Base-by-base conservation (phyloP, 345 rosid genomes). In the Linum trigynum region DNA sequence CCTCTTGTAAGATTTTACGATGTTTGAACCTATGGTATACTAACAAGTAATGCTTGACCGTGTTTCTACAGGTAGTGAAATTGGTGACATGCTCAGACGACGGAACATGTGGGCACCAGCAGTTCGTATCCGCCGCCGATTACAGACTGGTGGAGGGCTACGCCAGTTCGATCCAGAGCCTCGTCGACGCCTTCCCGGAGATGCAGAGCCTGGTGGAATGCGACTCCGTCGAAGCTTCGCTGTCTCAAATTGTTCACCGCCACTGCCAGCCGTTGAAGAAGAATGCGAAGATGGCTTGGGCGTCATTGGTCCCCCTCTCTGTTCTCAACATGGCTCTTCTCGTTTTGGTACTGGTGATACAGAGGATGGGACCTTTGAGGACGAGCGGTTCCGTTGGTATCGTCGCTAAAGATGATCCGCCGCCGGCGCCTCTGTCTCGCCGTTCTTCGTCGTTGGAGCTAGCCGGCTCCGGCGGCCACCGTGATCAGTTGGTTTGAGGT, bases 211-310 rank as follows among this genome's bases (percentile, higher is more conserved):
- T 85, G 1, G 65, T 85, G 16, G 74, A 83, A 50, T 87, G 95
- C 50, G 78, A 80, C 65, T 70, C 65, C 6, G 88, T 85, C 72
- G 78, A 80, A 73, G 74, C 70, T 40, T 86, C 88, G 8, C 81
- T 87, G 65, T 73, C 88, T 0, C 76, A 65, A 61, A 85, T 87
- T 62, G 79, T 85, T 7, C 4, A 35, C 32, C 39, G 64, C 3
- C 90, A 87, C 65, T 87, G 95, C 65, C 70, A 63, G 9, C 90
- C 90, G 4, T 57, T 82, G 76, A 82, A 80, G 78, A 75, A 71
- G 67, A 71, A 71, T 5, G 79, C 66, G 15, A 74, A 57, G 43
- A 69, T 80, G 81, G 78, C 65, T 9, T 87, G 95, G 90, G 75
- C 73, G 1, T 77, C 85, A 2, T 69, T 82, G 74, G 65, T 75